These are phyloP conservation scores for Neonectria magnoliae DNA, from an alignment of 2,329 filamentous ascomycete genomes.

Conservation along the genomic window DNA sequence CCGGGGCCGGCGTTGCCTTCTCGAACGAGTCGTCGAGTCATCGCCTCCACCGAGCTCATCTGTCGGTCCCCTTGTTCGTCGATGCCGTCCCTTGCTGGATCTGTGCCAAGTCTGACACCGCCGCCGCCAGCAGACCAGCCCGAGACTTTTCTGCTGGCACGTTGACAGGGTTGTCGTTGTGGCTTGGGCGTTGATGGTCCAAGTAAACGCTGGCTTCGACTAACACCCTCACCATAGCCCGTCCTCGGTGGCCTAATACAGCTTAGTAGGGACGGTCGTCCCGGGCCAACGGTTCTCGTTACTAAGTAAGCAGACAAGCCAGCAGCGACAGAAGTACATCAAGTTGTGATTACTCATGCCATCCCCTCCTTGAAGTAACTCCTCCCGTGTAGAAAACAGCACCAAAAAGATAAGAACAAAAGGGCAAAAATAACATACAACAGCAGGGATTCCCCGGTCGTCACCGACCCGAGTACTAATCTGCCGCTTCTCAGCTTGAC, in stretches of 20 bases:
- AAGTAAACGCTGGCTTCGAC: neutral
- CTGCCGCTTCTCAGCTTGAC: too few species aligned
- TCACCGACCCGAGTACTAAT: neutral
- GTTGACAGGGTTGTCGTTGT: neutral
- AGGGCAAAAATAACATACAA: neutral
- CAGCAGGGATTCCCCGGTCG: neutral
- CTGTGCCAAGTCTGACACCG: neutral
- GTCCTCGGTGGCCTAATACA: neutral
- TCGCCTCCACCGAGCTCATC: neutral
- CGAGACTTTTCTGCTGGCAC: neutral
- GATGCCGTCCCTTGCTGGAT: neutral
- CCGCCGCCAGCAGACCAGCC: neutral
- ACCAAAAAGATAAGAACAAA: neutral
- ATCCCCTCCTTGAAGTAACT: too few species aligned
- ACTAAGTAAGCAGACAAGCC: too few species aligned
- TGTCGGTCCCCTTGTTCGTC: neutral
- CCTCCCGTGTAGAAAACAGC: too few species aligned
- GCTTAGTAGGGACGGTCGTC: neutral
- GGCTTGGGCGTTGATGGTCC: neutral
- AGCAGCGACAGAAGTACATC: neutral
- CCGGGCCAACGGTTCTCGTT: neutral
- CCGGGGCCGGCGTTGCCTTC: neutral
- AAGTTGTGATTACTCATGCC: too few species aligned
- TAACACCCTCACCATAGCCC: neutral
- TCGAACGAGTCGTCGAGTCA: neutral